These are phyloP conservation scores for Lactifluus volemus DNA, from an alignment of 768 basidiomycete genomes.

Conservation along the genomic window DNA sequence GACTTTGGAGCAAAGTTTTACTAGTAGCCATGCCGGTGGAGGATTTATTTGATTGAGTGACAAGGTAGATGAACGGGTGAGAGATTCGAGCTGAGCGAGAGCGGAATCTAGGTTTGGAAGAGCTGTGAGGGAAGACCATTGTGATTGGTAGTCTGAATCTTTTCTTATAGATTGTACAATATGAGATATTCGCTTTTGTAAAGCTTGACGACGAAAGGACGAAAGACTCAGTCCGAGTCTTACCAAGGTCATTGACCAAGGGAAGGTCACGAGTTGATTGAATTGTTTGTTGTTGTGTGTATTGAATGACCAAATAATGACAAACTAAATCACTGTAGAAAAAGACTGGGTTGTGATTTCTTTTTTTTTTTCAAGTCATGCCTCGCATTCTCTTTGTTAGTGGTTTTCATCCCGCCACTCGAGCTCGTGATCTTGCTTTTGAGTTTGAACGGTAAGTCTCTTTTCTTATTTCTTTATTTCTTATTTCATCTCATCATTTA, in stretches of 20 bases:
- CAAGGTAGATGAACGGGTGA: background rate
- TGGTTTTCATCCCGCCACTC: constrained; percentile 75
- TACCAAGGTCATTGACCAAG: no score
- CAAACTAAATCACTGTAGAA: background rate
- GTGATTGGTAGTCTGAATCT: background rate
- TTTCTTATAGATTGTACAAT: background rate
- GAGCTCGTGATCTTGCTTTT: constrained; percentile 74
- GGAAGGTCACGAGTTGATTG: background rate
- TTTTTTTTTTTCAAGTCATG: constrained; percentile 30
- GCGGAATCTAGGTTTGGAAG: constrained; percentile 3
- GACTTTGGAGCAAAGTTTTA: constrained; percentile 43
- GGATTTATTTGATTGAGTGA: background rate
- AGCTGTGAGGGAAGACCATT: background rate
- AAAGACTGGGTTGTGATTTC: background rate
- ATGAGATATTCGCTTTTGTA: background rate
- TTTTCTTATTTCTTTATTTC: background rate
- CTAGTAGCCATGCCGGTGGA: constrained; percentile 46
- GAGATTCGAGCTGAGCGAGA: background rate
- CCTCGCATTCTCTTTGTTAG: constrained; percentile 83
- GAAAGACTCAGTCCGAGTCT: no score
- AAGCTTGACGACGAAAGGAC: no score
- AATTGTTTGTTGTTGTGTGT: background rate
- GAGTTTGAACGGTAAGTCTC: constrained; percentile 71
- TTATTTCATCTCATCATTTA: constrained; percentile 29
- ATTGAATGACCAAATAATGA: background rate